Base-by-base conservation (phyloP, 371 early-diverging fungal species). In the Mucor piriformis region DNA sequence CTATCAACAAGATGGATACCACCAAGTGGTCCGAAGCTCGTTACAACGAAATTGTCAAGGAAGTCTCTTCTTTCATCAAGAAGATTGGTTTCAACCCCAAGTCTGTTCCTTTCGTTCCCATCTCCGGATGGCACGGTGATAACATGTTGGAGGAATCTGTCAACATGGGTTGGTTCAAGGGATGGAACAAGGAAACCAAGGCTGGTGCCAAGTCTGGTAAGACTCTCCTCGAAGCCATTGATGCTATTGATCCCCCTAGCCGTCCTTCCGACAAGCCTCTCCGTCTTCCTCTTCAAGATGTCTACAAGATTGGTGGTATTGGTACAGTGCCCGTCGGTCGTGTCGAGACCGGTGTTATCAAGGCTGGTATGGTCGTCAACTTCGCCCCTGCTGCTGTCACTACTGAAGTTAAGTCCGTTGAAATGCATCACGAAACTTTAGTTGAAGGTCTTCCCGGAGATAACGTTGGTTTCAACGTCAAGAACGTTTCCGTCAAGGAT, bases 1-100 rank as follows among this genome's bases (percentile, higher is more conserved):
- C 94, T 77, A 88, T 96, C 87, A 97, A 97, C 95, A 97, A 97
- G 94, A 95, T 97, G 95, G 96, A 97, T 90, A 85, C 95, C 76
- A 89, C 87, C 90, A 87, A 90, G 79, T 97, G 90, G 90, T 88
- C 88, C 74, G 89, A 95, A 85, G 92, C 84, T 70, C 94, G 96
- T 78, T 96, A 88, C 88, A 83, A 84, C 73, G 94, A 94, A 84
- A 95, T 95, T 76, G 82, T 88, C 82, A 91, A 94, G 88, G 94
- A 95, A 84, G 88, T 93, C 53, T 84, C 89, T 74, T 69, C 85
- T 93, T 93, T 94, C 88, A 87, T 95, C 87, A 93, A 94, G 91
- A 91, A 92, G 88, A 93, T 93, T 74, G 93, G 93, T 70, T 95
- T 88, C 88, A 90, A 92, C 84, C 92, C 92, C 81, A 89, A 87